Conservation (phyloP, 2,329 filamentous ascomycete species). For the Furcasterigmium sp. region DNA sequence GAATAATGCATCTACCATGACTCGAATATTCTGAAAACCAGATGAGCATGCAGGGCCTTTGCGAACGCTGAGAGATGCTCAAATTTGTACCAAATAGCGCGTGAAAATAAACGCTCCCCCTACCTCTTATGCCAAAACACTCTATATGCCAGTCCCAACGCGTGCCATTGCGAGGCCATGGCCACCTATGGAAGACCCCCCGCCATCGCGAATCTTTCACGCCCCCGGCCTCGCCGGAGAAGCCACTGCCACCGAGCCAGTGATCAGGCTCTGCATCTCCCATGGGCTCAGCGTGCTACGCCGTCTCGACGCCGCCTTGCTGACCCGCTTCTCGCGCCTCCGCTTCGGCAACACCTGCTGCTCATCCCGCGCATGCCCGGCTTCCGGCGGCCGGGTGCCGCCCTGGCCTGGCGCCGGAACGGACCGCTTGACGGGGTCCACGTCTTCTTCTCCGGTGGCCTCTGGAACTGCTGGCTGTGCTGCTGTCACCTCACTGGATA, state of each 20-base stretch:
- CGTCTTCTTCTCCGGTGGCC: slow-evolving; percentile 16
- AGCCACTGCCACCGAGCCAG: slow-evolving; percentile 23
- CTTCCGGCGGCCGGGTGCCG: slow-evolving; percentile 5
- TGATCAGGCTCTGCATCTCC: slow-evolving; percentile 64
- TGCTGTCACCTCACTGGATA: neutral
- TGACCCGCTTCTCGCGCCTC: slow-evolving; percentile 47
- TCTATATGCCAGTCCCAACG: too few relatives aligned
- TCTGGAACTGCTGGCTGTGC: slow-evolving; percentile 3
- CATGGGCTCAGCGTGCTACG: slow-evolving; percentile 71
- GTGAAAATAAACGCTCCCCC: too few relatives aligned
- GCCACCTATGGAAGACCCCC: too few relatives aligned
- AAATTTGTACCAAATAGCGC: too few relatives aligned
- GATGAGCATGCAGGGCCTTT: too few relatives aligned
- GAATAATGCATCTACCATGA: too few relatives aligned
- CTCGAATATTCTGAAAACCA: too few relatives aligned
- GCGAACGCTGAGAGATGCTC: too few relatives aligned
- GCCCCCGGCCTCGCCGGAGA: neutral
- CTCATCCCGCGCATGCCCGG: slow-evolving; percentile 8
- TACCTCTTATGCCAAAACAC: too few relatives aligned
- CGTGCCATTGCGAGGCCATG: too few relatives aligned
- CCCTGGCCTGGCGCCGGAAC: neutral
- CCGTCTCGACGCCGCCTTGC: slow-evolving; percentile 54
- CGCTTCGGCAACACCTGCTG: slow-evolving; percentile 28
- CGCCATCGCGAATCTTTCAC: neutral
- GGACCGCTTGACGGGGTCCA: slow-evolving; percentile 28